Evolutionary conservation across 192 early-diverging fungal genomes (phyloP), one percentile per base, ranked within the genome.

Genomic region (Paraglomus brasilianum): DNA sequence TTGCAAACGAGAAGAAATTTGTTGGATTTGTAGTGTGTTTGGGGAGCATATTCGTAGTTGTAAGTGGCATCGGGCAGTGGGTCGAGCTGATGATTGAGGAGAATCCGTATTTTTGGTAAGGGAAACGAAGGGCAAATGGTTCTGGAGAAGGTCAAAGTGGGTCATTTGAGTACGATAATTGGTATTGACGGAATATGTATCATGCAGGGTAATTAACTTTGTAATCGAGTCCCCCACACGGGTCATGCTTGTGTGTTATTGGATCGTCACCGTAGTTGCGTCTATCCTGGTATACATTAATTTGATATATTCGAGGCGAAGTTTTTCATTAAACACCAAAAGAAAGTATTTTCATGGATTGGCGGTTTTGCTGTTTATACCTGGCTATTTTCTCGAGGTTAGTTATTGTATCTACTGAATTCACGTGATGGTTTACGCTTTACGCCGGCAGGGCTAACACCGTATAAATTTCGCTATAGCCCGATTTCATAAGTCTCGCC

Each of bases 331-430:
- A 44, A 92, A 93, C 74, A 78, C 87, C 19, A 80, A 86, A 48
- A 86, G 95, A 75, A 98, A 98, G 75, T 85, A 89, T 51, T 96
- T 89, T 71, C 95, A 98, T 78, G 79, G 83, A 5, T 71, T 95
- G 17, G 92, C 92, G 0, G 86, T 92, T 8, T 56, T 88, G 53
- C 90, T 95, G 89, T 96, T 98, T 76, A 79, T 91, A 39, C 95
- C 95, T 0, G 95, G 88, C 3, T 85, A 86, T 40, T 57, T 91
- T 9, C 53, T 84, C 8, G 91, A 90, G 72, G 90, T 90, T 80
- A 72, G 73, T 73, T 15, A 14, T 14, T 21, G n/a, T 43, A 47
- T 59, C 17, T n/a, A 58, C 45, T 30, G 30, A n/a, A 30, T n/a
- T 22, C 10, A 30, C 19, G 17, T 2, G 13, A 38, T 66, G 19